A percentile compares a stretch with the other conserved stretches of the same genome.
phyloP scores from a whole-genome alignment of 1,284 basidiomycete species.

The Tremellales sp. region DNA sequence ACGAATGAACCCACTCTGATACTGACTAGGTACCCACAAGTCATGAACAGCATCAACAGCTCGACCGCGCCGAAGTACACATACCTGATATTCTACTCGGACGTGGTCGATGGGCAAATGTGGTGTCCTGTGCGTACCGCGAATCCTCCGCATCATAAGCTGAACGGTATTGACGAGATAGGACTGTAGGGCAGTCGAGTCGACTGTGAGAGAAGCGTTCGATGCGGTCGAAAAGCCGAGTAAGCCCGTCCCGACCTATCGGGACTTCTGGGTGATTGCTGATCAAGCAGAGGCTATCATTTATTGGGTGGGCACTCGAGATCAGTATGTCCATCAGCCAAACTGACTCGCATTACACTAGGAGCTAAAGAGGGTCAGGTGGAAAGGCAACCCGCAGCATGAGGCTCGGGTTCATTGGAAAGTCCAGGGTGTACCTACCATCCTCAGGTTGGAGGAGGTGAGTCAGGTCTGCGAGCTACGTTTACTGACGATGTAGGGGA shows the following conservation, averaged over 20 bases:
- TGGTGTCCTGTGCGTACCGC: conserved; percentile 49
- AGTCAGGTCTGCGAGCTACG: conserved; percentile 34
- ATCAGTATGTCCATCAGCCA: conserved; percentile 52
- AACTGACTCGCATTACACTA: background rate
- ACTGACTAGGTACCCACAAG: conserved; percentile 34
- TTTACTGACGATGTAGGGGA: conserved; percentile 48
- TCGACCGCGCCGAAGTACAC: conserved; percentile 36
- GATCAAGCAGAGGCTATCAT: conserved; percentile 54
- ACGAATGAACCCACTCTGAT: too few species aligned
- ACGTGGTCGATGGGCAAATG: conserved; percentile 45
- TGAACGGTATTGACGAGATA: conserved; percentile 37
- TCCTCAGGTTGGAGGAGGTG: conserved; percentile 65
- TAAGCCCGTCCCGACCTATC: conserved; percentile 16
- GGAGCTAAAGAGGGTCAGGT: too few species aligned
- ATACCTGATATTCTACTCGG: conserved; percentile 49
- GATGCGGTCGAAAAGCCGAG: conserved; percentile 54
- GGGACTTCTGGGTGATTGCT: background rate
- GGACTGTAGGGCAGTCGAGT: conserved; percentile 70
- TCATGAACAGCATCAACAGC: conserved; percentile 38
- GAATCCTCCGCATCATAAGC: background rate
- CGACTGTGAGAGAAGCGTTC: conserved; percentile 59
- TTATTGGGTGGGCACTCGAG: conserved; percentile 66
- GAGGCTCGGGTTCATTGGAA: conserved; percentile 64
- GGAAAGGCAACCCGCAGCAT: conserved; percentile 50
- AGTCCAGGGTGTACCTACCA: conserved; percentile 64